phyloP scores from a whole-genome alignment of 305 asterid species.

The Ilex paraguariensis region DNA sequence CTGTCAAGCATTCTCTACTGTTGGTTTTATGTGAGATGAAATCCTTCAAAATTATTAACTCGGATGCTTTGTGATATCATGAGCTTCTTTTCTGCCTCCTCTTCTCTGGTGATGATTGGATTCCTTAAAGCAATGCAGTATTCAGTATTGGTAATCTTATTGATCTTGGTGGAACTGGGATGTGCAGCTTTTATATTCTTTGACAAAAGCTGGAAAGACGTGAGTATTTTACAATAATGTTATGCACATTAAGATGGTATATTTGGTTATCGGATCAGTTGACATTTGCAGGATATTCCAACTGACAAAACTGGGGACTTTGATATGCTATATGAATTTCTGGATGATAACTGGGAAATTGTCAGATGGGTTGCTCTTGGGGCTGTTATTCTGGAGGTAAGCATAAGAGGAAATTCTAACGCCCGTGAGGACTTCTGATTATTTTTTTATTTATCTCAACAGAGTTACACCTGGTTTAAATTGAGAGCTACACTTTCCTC shows the following conservation, averaged over 20 bases:
- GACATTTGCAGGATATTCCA: constrained; percentile 63
- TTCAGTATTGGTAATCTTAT: constrained; percentile 67
- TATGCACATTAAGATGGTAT: background rate
- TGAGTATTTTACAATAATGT: constrained; percentile 22
- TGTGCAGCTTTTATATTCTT: constrained; percentile 86
- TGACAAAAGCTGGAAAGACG: constrained; percentile 93
- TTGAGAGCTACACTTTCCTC: too few relatives aligned
- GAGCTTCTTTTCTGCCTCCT: constrained; percentile 4
- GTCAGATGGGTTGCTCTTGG: constrained; percentile 94
- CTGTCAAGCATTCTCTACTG: background rate
- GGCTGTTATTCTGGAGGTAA: constrained; percentile 66
- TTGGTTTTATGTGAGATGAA: background rate
- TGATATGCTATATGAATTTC: constrained; percentile 58
- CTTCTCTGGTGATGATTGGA: constrained; percentile 17
- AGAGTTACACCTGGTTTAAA: too few relatives aligned
- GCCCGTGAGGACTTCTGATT: background rate
- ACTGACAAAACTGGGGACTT: constrained; percentile 83
- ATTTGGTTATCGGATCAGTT: constrained; percentile 13
- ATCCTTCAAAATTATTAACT: background rate
- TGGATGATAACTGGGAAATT: constrained; percentile 73
- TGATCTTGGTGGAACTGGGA: constrained; percentile 85
- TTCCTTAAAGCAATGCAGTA: constrained; percentile 77
- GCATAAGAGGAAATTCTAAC: background rate
- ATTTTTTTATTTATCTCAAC: too few relatives aligned
- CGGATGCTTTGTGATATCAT: background rate